These are phyloP conservation scores for Graphiopsis chlorocephala DNA, from an alignment of 2,329 filamentous ascomycete species.

Conservation along the genomic window DNA sequence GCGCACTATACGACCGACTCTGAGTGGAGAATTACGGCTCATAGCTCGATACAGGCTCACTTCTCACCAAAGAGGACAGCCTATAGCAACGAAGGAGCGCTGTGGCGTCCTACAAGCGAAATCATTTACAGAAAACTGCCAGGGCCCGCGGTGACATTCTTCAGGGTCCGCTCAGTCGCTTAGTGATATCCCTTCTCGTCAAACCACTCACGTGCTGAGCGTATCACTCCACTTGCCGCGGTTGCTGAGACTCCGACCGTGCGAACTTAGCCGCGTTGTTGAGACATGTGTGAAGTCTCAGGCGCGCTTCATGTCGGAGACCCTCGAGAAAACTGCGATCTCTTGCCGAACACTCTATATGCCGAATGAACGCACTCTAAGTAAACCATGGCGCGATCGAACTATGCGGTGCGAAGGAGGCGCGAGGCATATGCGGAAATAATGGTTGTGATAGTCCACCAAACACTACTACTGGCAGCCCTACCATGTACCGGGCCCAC, in stretches of 20 bases:
- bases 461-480: background rate
- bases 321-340: background rate
- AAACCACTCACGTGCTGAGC: background rate
- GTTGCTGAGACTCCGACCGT: background rate
- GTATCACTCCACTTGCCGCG: slow-evolving; percentile 10
- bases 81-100: background rate
- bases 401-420: background rate
- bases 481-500: background rate
- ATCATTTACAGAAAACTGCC: background rate
- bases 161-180: background rate
- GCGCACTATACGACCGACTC: background rate
- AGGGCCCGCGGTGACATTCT: background rate
- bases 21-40: background rate
- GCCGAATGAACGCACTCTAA: background rate
- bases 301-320: background rate
- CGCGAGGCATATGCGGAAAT: background rate
- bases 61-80: background rate
- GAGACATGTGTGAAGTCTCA: slow-evolving; percentile 7
- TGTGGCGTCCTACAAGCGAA: slow-evolving; percentile 7
- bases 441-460: background rate
- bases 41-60: background rate
- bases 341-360: background rate
- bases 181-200: background rate
- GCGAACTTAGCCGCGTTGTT: background rate
- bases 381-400: background rate